A percentile compares a stretch with the other conserved stretches of the same genome.
These are phyloP conservation scores for Casaregolazyma lundiana DNA, from an alignment of 1,139 yeast genomes.

Conservation along the genomic window DNA sequence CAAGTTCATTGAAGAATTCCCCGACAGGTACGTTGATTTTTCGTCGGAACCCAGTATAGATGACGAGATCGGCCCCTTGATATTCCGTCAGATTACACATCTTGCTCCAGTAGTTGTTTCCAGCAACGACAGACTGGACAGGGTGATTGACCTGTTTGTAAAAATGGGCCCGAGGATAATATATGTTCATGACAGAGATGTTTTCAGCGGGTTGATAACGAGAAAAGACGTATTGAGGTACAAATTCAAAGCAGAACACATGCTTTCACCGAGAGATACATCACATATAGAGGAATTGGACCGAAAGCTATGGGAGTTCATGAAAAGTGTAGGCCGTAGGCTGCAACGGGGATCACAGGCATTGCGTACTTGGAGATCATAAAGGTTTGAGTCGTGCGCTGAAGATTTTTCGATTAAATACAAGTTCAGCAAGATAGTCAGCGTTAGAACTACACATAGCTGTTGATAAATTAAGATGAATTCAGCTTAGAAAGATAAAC, in stretches of 20 bases:
- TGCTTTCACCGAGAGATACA: constrained; percentile 17
- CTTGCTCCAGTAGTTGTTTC: constrained; percentile 61
- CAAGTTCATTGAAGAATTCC: constrained; percentile 12
- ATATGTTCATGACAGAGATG: constrained; percentile 54
- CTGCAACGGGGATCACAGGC: constrained; percentile 2
- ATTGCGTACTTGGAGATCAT: constrained; percentile 7
- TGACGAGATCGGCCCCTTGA: constrained; percentile 26
- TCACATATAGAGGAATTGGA: constrained; percentile 25
- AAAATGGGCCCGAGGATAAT: constrained; percentile 78
- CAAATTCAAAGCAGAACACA: constrained; percentile 26
- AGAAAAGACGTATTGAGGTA: constrained; percentile 63
- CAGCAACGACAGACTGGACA: constrained; percentile 53
- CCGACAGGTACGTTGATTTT: constrained; percentile 12
- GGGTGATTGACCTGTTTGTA: constrained; percentile 63
- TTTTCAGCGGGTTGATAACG: constrained; percentile 56
- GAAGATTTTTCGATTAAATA: too few species aligned
- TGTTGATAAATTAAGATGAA: too few species aligned
- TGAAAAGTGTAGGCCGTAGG: constrained; percentile 8
- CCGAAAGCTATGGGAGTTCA: constrained; percentile 22
- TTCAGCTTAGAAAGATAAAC: too few species aligned
- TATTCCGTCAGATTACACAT: background rate
- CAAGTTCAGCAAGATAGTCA: background rate
- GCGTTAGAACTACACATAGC: too few species aligned
- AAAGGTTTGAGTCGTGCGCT: background rate
- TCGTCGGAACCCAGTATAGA: constrained; percentile 5